Percentiles rank a stretch among this genome's conserved stretches.
These are phyloP conservation scores for Penicillium sp. DNA, from an alignment of 2,329 filamentous ascomycete genomes.

Conservation along the genomic window DNA sequence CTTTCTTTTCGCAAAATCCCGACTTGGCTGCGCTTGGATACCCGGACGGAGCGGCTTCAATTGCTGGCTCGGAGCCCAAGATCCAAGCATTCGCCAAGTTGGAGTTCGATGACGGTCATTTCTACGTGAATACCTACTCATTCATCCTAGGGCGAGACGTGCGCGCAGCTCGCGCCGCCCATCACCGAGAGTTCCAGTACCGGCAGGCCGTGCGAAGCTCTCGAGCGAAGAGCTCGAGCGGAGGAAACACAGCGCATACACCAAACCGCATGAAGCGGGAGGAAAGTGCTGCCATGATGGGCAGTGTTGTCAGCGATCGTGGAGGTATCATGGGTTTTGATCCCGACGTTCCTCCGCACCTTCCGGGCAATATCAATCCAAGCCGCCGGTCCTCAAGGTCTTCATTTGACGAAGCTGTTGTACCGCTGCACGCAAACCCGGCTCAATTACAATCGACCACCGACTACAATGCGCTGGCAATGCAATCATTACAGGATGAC, in stretches of 20 bases:
- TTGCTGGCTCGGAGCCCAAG: constrained; percentile 43
- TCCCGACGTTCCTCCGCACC: constrained; percentile 43
- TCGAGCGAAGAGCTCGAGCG: constrained; percentile 50
- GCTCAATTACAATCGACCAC: constrained; percentile 40
- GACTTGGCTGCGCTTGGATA: constrained; percentile 40
- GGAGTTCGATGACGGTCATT: constrained; percentile 65
- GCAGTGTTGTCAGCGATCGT: constrained; percentile 56
- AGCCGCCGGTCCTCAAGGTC: constrained; percentile 55
- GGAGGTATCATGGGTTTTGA: constrained; percentile 57
- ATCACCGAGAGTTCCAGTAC: constrained; percentile 46
- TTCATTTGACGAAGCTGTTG: constrained; percentile 41
- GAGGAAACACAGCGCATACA: constrained; percentile 45
- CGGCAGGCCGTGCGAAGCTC: constrained; percentile 41
- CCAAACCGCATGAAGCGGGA: constrained; percentile 48
- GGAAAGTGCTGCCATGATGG: constrained; percentile 45
- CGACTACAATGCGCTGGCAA: constrained; percentile 50
- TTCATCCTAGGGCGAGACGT: constrained; percentile 65
- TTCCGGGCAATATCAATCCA: constrained; percentile 36
- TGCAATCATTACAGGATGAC: constrained; percentile 44
- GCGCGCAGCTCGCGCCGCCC: constrained; percentile 50
- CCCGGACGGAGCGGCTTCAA: constrained; percentile 37
- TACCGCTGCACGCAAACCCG: constrained; percentile 39
- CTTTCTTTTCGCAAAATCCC: constrained; percentile 39
- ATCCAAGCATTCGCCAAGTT: constrained; percentile 65
- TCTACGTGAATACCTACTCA: constrained; percentile 65